phyloP scores from a whole-genome alignment of 805 yeast species.

The Scheffersomyces lignosus region DNA sequence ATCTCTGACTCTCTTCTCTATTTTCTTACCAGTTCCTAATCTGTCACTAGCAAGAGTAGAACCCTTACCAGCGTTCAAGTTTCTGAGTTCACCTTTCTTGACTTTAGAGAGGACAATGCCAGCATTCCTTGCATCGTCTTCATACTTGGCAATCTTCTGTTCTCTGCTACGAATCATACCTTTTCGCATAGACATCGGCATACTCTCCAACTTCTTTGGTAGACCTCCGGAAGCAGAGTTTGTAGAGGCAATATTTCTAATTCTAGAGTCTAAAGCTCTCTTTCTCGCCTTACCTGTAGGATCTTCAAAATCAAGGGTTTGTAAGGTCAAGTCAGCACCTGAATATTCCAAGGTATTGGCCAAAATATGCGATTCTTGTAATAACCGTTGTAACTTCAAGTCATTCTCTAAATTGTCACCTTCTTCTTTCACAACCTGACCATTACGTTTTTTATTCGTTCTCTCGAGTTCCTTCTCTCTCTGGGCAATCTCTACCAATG shows the following conservation, averaged over 20 bases:
- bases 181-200: constrained; percentile 87
- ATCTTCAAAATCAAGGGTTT: constrained; percentile 59
- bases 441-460: constrained; percentile 35
- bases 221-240: constrained; percentile 49
- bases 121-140: constrained; percentile 80
- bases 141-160: constrained; percentile 54
- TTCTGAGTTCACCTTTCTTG: constrained; percentile 65
- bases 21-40: constrained; percentile 47
- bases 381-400: constrained; percentile 66
- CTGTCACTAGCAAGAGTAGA: constrained; percentile 51
- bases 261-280: constrained; percentile 60
- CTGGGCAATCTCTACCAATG: constrained; percentile 33
- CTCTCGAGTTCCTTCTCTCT: constrained; percentile 24
- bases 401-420: constrained; percentile 64
- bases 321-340: constrained; percentile 68
- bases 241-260: constrained; percentile 42
- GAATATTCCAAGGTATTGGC: constrained; percentile 45
- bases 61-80: constrained; percentile 53
- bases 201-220: constrained; percentile 58
- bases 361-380: constrained; percentile 70
- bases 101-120: constrained; percentile 83
- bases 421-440: constrained; percentile 39
- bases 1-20: constrained; percentile 51
- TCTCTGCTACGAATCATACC: constrained; percentile 70
- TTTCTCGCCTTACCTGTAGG: constrained; percentile 70